Percentiles rank a stretch among this genome's conserved stretches.
Conservation (phyloP, 2,329 filamentous ascomycete genomes). For the Mycosphaerella arachidis region DNA sequence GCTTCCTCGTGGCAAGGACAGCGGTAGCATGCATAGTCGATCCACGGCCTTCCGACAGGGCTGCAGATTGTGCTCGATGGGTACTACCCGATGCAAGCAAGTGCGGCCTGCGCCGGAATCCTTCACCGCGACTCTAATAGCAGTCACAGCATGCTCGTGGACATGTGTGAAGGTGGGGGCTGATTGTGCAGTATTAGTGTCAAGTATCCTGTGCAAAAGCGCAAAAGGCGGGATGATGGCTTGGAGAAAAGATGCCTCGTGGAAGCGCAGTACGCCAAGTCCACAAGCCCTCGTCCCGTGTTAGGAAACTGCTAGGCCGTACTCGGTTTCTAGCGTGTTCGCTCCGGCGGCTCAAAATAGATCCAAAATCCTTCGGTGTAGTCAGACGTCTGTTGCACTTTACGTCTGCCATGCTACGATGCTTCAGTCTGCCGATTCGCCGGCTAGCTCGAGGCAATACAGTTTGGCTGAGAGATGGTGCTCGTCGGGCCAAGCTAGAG, state of each 20-base stretch:
- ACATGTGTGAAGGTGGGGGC: not conserved
- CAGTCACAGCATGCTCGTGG: not conserved
- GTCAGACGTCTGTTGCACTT: not conserved
- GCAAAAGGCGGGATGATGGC: not conserved
- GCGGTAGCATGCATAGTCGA: not conserved
- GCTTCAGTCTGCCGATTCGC: constrained; percentile 3
- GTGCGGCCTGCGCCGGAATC: constrained; percentile 10
- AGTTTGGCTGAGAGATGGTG: not conserved
- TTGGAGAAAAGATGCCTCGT: not conserved
- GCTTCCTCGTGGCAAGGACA: not conserved
- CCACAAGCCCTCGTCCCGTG: not conserved
- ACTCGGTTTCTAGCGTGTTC: not conserved
- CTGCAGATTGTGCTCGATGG: constrained; percentile 13
- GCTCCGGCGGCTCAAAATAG: not conserved
- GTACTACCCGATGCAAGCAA: constrained; percentile 4
- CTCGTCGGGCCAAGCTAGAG: not conserved
- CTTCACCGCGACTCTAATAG: constrained; percentile 16
- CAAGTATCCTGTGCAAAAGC: not conserved
- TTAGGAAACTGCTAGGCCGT: no score
- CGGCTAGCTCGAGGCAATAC: constrained; percentile 11
- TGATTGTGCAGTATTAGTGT: not conserved
- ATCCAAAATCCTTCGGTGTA: not conserved
- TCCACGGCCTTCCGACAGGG: not conserved
- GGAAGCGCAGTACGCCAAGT: not conserved
- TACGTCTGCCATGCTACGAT: not conserved